A percentile compares a stretch with the other conserved stretches of the same genome.
Evolutionary conservation across 2,329 filamentous ascomycete genomes (phyloP).

Genomic region (Claviceps monticola): DNA sequence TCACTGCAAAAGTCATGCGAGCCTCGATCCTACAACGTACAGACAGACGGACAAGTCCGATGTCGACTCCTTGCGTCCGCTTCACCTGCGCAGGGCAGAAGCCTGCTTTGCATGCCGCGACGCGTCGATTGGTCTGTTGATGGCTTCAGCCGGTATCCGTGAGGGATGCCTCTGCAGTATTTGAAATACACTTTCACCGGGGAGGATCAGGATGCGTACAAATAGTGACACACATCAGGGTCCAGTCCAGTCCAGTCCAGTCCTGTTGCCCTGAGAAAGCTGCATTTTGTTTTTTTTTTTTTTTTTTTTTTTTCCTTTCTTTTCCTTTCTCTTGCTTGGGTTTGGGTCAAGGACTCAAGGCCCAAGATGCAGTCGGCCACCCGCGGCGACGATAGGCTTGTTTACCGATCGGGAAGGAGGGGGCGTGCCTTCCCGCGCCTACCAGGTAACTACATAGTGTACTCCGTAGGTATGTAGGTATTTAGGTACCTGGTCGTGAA

Average conservation of each 20-base stretch:
- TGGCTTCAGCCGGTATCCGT: background rate
- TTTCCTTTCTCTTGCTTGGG: background rate
- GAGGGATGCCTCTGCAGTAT: background rate
- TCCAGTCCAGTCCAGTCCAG: no score
- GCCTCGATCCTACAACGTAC: no score
- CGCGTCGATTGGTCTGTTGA: background rate
- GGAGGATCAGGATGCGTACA: background rate
- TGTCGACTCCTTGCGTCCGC: background rate
- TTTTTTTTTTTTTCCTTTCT: no score
- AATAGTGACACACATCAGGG: background rate
- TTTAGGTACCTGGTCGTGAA: background rate
- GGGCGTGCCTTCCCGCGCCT: background rate
- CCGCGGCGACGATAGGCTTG: background rate
- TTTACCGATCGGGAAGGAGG: constrained; percentile 2
- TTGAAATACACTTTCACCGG: background rate
- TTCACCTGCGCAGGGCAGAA: no score
- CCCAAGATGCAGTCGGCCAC: background rate
- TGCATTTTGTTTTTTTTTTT: no score
- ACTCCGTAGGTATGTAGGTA: background rate
- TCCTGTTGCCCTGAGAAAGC: no score
- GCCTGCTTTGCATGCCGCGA: background rate
- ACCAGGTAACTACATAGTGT: background rate
- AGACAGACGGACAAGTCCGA: no score
- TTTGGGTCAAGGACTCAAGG: background rate
- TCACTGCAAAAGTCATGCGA: no score